Conservation (phyloP, 1,139 yeast genomes). For the Yamadazyma membranifaciens region DNA sequence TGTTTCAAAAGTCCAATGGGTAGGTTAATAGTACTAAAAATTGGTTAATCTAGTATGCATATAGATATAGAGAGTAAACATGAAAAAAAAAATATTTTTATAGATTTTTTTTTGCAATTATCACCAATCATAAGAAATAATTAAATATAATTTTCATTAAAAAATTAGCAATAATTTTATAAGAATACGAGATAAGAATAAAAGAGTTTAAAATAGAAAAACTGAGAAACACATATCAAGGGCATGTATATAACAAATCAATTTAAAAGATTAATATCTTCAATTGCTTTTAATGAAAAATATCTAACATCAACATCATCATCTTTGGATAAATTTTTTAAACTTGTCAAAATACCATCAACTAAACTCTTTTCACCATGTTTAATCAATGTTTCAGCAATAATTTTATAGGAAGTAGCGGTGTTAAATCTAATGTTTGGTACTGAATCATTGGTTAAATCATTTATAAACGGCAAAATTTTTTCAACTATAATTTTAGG, state of each 20-base stretch:
- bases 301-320: constrained; percentile 87
- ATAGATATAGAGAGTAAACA: too few species aligned
- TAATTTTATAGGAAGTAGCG: constrained; percentile 74
- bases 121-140: too few species aligned
- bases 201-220: background rate
- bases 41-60: too few species aligned
- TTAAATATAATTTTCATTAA: too few species aligned
- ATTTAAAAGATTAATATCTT: constrained; percentile 6
- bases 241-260: constrained; percentile 1
- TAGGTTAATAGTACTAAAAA: too few species aligned
- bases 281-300: constrained; percentile 63
- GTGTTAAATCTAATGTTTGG: constrained; percentile 95
- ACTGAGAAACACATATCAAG: background rate
- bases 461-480: constrained; percentile 76
- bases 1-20: too few species aligned
- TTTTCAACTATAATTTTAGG: constrained; percentile 56
- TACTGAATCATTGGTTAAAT: constrained; percentile 73
- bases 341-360: constrained; percentile 58
- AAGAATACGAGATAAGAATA: background rate
- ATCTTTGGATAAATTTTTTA: constrained; percentile 68
- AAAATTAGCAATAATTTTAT: background rate
- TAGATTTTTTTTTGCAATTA: too few species aligned
- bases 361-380: constrained; percentile 39
- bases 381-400: constrained; percentile 51
- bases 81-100: too few species aligned